Base-by-base conservation (phyloP, 2,329 filamentous ascomycete genomes). In the Pseudocercospora macadamiae region DNA sequence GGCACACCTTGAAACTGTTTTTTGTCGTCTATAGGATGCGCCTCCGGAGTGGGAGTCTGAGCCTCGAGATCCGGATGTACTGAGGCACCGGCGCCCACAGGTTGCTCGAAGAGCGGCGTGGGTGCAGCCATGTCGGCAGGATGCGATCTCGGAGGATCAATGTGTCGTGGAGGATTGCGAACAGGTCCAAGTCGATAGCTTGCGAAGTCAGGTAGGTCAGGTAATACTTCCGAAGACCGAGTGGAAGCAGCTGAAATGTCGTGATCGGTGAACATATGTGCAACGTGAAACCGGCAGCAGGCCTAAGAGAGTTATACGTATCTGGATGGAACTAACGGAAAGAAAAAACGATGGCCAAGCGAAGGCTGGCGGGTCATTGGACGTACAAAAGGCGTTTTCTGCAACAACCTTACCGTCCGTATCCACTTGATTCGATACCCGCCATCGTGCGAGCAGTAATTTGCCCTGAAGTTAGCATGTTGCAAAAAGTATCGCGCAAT, bases 371-470 rank as follows among this genome's bases (percentile, higher is more conserved):
- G 42, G 42, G 21, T 26, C 23, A 47, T 47, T 47, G 42, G 42
- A 47, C 42, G 3, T 47, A 34, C 47, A 44, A 48, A 47, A 54
- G 53, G 32, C 47, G 52, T 44, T 30, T 49, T 37, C 28, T 48
- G 57, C 52, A 56, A 56, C 53, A 60, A 60, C 39, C 53, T 53
- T 53, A 42, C 44, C 42, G 42, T 25, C 23, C 14, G 23, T 28
- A 26, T 26, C 44, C 23, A 47, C 45, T 25, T 59, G 52, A 52
- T 60, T 51, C 44, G 58, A 60, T 25, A 51, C 54, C 49, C 39
- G 54, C 54, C 60, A 58, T 32, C 53, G 39, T 26, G 30, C 42
- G 57, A n/a, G 49, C 48, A 59, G 57, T 45, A 62, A 64, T 61
- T 59, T 64, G 52, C 51, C 34, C 51, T 57, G 54, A 57, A 49